Conservation (phyloP, 148 eudicot species). For the Vaccinium vitisidaea region DNA sequence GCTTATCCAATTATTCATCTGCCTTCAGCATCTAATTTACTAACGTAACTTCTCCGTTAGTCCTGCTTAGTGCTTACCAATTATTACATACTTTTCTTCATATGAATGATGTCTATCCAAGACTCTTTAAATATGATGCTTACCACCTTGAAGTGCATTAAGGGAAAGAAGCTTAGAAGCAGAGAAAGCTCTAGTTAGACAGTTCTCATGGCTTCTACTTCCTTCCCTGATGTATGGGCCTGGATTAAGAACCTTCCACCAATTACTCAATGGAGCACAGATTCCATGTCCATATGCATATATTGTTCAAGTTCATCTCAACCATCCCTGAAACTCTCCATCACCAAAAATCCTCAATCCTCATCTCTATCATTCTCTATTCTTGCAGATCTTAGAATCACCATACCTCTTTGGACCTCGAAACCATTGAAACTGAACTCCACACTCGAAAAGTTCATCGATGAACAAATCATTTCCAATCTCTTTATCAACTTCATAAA, state of each 20-base stretch:
- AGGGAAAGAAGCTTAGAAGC: background rate
- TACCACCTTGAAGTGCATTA: background rate
- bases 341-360: constrained; percentile 36
- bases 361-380: constrained; percentile 48
- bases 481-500: constrained; percentile 53
- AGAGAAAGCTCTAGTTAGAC: background rate
- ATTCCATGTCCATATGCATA: constrained; percentile 46
- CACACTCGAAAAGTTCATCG: constrained; percentile 23
- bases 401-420: constrained; percentile 72
- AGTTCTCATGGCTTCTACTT: constrained; percentile 31
- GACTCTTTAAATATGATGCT: constrained; percentile 13
- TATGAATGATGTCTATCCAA: background rate
- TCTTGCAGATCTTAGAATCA: constrained; percentile 48
- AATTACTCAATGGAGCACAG: constrained; percentile 44
- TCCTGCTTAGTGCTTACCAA: constrained; percentile 8
- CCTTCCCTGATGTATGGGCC: constrained; percentile 53
- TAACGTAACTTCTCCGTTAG: background rate
- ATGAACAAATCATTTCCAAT: constrained; percentile 30
- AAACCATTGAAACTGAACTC: constrained; percentile 41
- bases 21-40: constrained; percentile 4
- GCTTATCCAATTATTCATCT: background rate
- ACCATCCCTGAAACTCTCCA: constrained; percentile 56
- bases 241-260: constrained; percentile 83
- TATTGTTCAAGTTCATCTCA: constrained; percentile 53
- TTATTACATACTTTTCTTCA: background rate